Base-by-base conservation (phyloP, 2,329 filamentous ascomycete species). In the Clonostachys byssicola region DNA sequence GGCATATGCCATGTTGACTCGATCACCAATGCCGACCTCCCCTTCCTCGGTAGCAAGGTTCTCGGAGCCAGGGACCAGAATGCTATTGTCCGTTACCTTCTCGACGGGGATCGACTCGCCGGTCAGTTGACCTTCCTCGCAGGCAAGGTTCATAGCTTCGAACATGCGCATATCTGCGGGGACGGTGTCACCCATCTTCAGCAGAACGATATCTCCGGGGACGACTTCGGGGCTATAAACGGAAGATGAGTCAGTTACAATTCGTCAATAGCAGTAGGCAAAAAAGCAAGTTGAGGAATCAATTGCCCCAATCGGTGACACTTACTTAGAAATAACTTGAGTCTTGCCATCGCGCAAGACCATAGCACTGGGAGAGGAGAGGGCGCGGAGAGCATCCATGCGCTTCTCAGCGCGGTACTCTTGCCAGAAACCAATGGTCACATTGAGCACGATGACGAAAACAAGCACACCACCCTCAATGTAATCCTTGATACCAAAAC, bases 71-170 rank as follows among this genome's bases (percentile, higher is more conserved):
- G 70, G 71, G 7, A 67, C 60, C 7, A 56, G 46, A 20, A 78
- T 74, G 49, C 69, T 65, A 55, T 73, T 73, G 17, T 79, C 73
- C 18, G 76, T 70, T 40, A 78, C 74, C 69, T 91, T 87, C 60
- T 83, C 80, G 23, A 88, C 84, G 7, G 86, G 84, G 14, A 87
- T 72, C 5, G 87, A 87, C 64, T 92, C 88, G 58, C 88, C 88
- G 7, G 88, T 91, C 41, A 91, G 76, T 44, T 87, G 81, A 42
- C 85, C 84, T 64, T 91, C 87, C 56, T 95, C 89, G 58, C 86
- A 89, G 51, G 83, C 82, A 42, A 91, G 75, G 62, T 94, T 92
- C 79, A 92, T 88, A 49, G 78, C 80, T 57, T 89, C 84, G 54
- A 88, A 77, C 17, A 86, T 65, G 47, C 85, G 81, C 39, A 90